A percentile compares a stretch with the other conserved stretches of the same genome.
Conservation (phyloP, 306 rosid species). For the Vigna trinervia region DNA sequence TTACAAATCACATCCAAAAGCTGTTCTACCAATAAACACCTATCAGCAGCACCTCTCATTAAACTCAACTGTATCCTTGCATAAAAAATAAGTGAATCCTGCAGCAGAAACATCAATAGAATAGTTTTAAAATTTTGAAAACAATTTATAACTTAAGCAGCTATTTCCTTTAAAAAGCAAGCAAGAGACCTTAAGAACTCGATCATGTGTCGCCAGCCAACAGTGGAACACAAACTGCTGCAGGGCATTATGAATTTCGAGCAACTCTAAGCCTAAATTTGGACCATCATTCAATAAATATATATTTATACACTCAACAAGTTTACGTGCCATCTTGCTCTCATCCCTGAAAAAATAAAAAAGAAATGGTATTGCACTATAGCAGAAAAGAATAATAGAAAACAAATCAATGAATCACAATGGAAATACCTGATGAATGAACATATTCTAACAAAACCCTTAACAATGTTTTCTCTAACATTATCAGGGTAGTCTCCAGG, state of each 20-base stretch:
- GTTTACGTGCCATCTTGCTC: slow-evolving; percentile 85
- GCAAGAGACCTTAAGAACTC: slow-evolving; percentile 74
- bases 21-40: slow-evolving; percentile 68
- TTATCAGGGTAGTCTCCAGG: slow-evolving; percentile 81
- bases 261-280: slow-evolving; percentile 66
- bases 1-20: slow-evolving; percentile 83
- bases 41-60: slow-evolving; percentile 69
- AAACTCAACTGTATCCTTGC: slow-evolving; percentile 81
- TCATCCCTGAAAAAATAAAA: slow-evolving; percentile 71
- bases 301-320: slow-evolving; percentile 84
- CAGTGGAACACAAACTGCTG: slow-evolving; percentile 80
- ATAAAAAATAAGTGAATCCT: slow-evolving; percentile 82
- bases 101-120: slow-evolving; percentile 45
- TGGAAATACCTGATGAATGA: slow-evolving; percentile 67
- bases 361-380: slow-evolving; percentile 35
- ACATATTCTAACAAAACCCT: slow-evolving; percentile 70
- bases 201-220: slow-evolving; percentile 91
- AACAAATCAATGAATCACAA: slow-evolving; percentile 10
- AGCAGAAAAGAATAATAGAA: slow-evolving; percentile 30
- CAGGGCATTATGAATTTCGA: slow-evolving; percentile 77
- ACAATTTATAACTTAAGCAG: slow-evolving; percentile 6
- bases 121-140: not conserved
- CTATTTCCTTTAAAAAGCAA: slow-evolving; percentile 41
- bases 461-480: slow-evolving; percentile 66
- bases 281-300: slow-evolving; percentile 93